Evolutionary conservation across 192 early-diverging fungal genomes (phyloP), one percentile per base, ranked within the genome.

Genomic region (Coemansia sp.): DNA sequence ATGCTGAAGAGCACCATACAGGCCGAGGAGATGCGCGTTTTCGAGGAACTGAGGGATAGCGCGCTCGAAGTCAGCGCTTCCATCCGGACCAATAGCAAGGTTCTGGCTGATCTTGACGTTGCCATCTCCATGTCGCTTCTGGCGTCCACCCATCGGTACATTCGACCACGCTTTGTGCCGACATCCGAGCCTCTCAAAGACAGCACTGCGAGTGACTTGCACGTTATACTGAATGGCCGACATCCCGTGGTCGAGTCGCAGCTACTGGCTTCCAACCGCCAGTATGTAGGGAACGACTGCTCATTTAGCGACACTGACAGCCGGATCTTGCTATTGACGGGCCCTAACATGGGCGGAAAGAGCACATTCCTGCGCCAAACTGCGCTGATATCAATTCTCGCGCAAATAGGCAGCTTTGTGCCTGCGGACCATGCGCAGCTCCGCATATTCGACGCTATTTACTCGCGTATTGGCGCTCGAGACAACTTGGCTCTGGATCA

Each of bases 391-490:
- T 85, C 69, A 5, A 85, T 95, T 37, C 79, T 97, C 86, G 92
- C 93, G 0, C 94, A 97, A 36, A 83, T 94, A 26, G 94, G 93
- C 23, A 79, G 77, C 42, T 95, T 88, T 80, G 89, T 95, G 12
- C 94, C 95, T 3, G 93, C 92, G 1, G 89, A 90, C 45, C 86
- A 87, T 37, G 92, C 92, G 1, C 80, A 84, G 2, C 77, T 97
- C 56, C 84, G 90, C 23, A 69, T 95, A 10, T 73, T 83, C 12
- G 88, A 91, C 56, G 83, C 88, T 62, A 65, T 96, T 0, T 88
- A 95, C 50, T 86, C 92, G 10, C 84, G 93, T 1, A 89, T 94
- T 41, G 88, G 89, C 9, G 88, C 84, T 31, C 92, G 91, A 59
- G 84, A 92, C 64, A 85, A 78, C 38, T 64, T 90, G 18, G 86